phyloP scores from a whole-genome alignment of 169 alveolate species.

The Plasmodium ovale region DNA sequence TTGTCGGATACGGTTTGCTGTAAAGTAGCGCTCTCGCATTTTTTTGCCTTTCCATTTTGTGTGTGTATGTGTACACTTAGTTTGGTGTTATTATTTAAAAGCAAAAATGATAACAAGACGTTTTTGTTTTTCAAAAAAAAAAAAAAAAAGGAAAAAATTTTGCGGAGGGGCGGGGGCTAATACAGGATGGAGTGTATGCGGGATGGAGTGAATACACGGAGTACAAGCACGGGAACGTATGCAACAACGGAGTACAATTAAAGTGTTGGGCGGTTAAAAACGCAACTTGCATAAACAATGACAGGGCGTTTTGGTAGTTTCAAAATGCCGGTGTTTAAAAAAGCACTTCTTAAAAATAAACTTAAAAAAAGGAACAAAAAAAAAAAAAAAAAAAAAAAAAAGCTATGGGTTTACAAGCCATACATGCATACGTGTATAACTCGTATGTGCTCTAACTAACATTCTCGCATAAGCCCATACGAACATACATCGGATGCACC shows the following conservation, averaged over 20 bases:
- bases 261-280: too few relatives aligned
- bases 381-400: conserved; percentile 6
- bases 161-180: neutral
- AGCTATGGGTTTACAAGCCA: too few relatives aligned
- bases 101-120: neutral
- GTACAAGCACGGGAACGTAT: neutral
- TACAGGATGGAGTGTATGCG: too few relatives aligned
- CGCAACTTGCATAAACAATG: neutral
- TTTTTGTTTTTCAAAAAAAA: conserved; percentile 3
- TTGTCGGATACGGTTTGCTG: too few relatives aligned
- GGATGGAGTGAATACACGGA: too few relatives aligned
- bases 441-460: too few relatives aligned
- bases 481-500: too few relatives aligned
- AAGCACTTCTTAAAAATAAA: neutral
- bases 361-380: neutral
- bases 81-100: neutral
- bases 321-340: conserved; percentile 6
- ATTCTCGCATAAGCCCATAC: too few relatives aligned
- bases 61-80: too few relatives aligned
- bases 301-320: neutral
- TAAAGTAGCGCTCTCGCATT: too few relatives aligned
- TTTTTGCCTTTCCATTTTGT: neutral
- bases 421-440: neutral
- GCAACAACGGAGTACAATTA: neutral
- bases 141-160: neutral